Base-by-base conservation (phyloP, 257 asterid genomes). In the Solanum tarijense region DNA sequence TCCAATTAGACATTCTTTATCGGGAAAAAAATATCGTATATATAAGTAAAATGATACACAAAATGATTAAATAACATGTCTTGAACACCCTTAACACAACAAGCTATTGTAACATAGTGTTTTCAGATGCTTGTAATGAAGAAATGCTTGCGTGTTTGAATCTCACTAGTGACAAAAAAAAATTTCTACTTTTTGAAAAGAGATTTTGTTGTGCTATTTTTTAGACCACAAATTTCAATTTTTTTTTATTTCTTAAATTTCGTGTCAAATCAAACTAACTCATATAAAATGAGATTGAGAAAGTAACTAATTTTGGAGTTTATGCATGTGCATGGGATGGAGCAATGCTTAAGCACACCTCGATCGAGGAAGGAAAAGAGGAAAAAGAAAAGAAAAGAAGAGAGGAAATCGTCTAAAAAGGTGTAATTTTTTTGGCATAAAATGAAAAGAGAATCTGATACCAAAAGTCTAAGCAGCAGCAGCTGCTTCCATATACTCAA, bases 401-500 rank as follows among this genome's bases (percentile, higher is more conserved):
- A 41, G 84, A 43, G 87, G 60, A 88, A 87, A 87, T 84, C 87
- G n/a, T 87, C 32, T 76, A 74, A 79, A 86, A 88, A 83, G 69
- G 82, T 48, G 43, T 32, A 84, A 84, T 9, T 18, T 31, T 43
- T 78, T 71, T 86, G 86, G 27, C 86, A 41, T 25, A 55, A 78
- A 78, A 76, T 91, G 88, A 78, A 79, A 90, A 86, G 87, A 88
- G 94, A 92, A 94, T 92, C 92, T 79, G 95, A 93, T 93, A 87
- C 95, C 89, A 81, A 60, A 52, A 41, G 12, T 6, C 34, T 31
- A 60, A 46, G 55, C 16, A 76, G 39, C n/a, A 75, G 29, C 21
- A 68, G 46, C 18, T 34, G 10, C 76, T 68, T 52, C 41, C 85
- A 86, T 46, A 9, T 32, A 25, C 62, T 38, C 60, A 25, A 25